phyloP scores from a whole-genome alignment of 306 rosid species.

The Trifolium repens region DNA sequence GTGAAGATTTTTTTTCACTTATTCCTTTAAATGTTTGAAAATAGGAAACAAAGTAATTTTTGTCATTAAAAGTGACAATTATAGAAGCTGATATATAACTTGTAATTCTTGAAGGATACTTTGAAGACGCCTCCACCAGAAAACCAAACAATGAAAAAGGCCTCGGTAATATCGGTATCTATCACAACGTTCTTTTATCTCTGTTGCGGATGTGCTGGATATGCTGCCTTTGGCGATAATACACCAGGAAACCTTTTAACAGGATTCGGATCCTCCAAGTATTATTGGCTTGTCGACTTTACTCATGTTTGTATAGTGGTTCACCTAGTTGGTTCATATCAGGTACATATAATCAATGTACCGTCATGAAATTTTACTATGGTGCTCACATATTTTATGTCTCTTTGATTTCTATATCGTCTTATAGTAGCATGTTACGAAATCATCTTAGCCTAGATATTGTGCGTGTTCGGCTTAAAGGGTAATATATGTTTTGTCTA shows the following conservation, averaged over 20 bases:
- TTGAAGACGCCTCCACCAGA: slow-evolving; percentile 86
- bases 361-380: slow-evolving; percentile 14
- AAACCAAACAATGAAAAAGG: slow-evolving; percentile 70
- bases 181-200: slow-evolving; percentile 66
- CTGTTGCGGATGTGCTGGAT: slow-evolving; percentile 67
- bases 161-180: slow-evolving; percentile 49
- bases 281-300: slow-evolving; percentile 66
- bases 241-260: slow-evolving; percentile 80
- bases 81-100: slow-evolving; percentile 18
- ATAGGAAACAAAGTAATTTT: neutral
- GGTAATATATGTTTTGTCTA: slow-evolving; percentile 12
- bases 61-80: neutral
- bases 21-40: neutral
- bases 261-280: slow-evolving; percentile 68
- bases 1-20: neutral
- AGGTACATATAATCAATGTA: slow-evolving; percentile 48
- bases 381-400: neutral
- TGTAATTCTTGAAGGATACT: slow-evolving; percentile 70
- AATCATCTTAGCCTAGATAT: slow-evolving; percentile 31
- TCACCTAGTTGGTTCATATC: slow-evolving; percentile 85
- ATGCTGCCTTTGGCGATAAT: slow-evolving; percentile 77
- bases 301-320: slow-evolving; percentile 67
- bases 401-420: slow-evolving; percentile 10
- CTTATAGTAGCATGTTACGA: neutral
- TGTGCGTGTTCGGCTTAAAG: neutral